phyloP scores from a whole-genome alignment of 2,329 filamentous ascomycete genomes.

The Fusarium lyarnte region DNA sequence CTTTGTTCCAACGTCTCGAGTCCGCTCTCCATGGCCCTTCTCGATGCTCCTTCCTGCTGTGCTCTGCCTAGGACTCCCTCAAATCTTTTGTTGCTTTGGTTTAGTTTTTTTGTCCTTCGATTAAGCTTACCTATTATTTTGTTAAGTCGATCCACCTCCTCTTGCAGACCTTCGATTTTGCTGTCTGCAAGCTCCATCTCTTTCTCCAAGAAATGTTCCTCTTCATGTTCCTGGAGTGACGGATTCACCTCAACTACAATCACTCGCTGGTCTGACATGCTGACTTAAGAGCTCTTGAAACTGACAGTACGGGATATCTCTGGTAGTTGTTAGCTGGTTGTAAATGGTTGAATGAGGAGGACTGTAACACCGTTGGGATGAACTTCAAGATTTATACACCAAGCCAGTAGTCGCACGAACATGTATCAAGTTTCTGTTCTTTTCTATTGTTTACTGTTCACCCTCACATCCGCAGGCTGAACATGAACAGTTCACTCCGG shows the following conservation, averaged over 20 bases:
- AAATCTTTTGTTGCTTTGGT: not conserved
- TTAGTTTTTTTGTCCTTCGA: not conserved
- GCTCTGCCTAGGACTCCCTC: not conserved
- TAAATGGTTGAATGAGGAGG: not conserved
- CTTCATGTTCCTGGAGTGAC: accelerated
- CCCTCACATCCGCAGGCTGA: accelerated
- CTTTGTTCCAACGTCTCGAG: not conserved
- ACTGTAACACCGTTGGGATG: accelerated
- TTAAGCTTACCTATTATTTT: not conserved
- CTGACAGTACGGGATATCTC: accelerated
- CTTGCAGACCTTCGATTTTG: not conserved
- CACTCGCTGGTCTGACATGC: accelerated
- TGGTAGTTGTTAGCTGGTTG: accelerated
- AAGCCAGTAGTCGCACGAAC: too few relatives aligned
- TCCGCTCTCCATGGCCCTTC: accelerated
- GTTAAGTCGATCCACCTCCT: not conserved
- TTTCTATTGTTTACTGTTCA: not conserved
- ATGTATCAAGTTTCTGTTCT: not conserved
- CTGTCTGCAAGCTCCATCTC: not conserved
- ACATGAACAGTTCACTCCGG: not conserved
- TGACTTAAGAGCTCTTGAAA: not conserved
- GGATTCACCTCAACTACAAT: not conserved
- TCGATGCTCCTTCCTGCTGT: not conserved
- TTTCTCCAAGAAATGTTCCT: not conserved
- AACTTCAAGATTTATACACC: not conserved